Evolutionary conservation across 2,329 filamentous ascomycete species (phyloP).

Genomic region (Thyridium curvatum): DNA sequence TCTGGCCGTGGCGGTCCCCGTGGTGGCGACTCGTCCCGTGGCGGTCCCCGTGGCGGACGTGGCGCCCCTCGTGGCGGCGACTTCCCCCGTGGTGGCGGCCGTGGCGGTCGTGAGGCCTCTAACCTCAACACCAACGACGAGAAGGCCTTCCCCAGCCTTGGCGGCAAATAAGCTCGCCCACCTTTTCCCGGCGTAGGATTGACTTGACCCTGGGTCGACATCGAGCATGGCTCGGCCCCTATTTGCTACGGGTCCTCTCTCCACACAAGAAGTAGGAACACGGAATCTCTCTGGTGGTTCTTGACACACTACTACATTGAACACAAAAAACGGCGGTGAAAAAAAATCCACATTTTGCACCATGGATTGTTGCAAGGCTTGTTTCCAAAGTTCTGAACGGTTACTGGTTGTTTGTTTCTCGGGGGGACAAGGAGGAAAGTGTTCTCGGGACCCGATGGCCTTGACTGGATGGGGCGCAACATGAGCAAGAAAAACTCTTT

Average conservation of each 20-base stretch:
- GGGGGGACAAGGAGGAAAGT: too few species aligned
- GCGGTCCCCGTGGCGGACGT: conserved; percentile 39
- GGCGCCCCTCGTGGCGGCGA: conserved; percentile 17
- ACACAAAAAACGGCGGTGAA: too few species aligned
- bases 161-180: conserved; percentile 30
- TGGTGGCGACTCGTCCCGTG: conserved; percentile 26
- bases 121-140: conserved; percentile 52
- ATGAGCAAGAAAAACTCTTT: too few species aligned
- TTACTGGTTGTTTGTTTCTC: too few species aligned
- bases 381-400: too few species aligned
- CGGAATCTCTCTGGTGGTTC: too few species aligned
- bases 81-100: conserved; percentile 32
- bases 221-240: neutral
- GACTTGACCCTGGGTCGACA: neutral
- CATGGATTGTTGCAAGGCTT: too few species aligned
- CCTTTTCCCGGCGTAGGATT: conserved; percentile 1
- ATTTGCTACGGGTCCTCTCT: neutral
- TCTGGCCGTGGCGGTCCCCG: conserved; percentile 30
- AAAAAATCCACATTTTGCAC: too few species aligned
- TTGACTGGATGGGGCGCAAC: too few species aligned
- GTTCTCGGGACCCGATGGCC: too few species aligned
- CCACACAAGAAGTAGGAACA: too few species aligned
- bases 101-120: conserved; percentile 36
- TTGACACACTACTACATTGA: too few species aligned
- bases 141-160: conserved; percentile 55